Evolutionary conservation across 2,329 filamentous ascomycete genomes (phyloP), one percentile per base, ranked within the genome.

Genomic region (Fusarium sp.): DNA sequence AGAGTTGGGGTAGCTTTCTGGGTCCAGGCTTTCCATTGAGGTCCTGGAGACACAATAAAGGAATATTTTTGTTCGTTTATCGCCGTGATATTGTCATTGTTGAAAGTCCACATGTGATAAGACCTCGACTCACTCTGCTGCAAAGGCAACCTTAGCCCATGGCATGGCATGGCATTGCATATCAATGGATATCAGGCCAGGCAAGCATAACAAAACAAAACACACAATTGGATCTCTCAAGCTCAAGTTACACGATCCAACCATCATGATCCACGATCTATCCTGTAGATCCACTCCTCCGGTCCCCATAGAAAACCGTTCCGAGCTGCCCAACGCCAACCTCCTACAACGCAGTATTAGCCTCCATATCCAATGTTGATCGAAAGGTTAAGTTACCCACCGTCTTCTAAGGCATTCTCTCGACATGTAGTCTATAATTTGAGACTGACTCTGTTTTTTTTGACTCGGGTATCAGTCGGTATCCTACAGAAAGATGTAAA

Each of bases 251-350:
- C 62, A 66, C 56, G 54, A 62, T 45, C 62, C 62, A 66, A 55
- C 65, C 54, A 67, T 39, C 56, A 68, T 67, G 49, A 67, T 65
- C 65, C 65, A 52, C 54, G 65, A 68, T 66, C 61, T 66, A 47
- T 64, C 17, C 14, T 58, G 44, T 40, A 53, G 65, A 57, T 68
- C 61, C 65, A 68, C 65, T 60, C 59, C 63, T 64, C 43, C 47
- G 50, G 46, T 59, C 54, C 61, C 65, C 65, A 65, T 47, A 43
- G 15, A 48, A 46, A 46, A 21, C 52, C 19, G 26, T 63, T 51
- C 46, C 59, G 30, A 68, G 53, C 44, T 67, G 52, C 54, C 57
- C 48, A 63, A 46, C 54, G 28, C 56, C 38, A 52, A 20, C 39
- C 21, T 61, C 46, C 34, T 28, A 28, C 26, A 12, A 11, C 12